Evolutionary conservation across 2,329 filamentous ascomycete species (phyloP), one percentile per base, ranked within the genome.

Genomic region (Colletotrichum filicis): DNA sequence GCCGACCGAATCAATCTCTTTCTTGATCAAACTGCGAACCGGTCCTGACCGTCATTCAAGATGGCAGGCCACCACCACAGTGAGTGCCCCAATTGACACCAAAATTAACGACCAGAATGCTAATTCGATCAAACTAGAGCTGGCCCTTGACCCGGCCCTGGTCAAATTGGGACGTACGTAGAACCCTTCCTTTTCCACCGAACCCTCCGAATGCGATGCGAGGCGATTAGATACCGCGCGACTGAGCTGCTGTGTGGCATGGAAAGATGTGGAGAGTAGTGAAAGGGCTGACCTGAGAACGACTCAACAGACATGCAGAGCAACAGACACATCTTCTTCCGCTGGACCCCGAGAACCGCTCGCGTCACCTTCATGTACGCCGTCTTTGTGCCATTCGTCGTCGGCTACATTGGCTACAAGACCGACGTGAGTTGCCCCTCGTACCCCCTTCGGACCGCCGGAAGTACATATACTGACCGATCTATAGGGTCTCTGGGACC

Each of bases 311-410:
- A 93, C 82, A 94, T 98, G 91, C 91, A 89, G 80, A 87, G 90
- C 80, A 95, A 94, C 87, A 93, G 97, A 77, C 93, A 95, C 90
- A 95, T 95, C 86, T 98, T 94, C 90, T 99, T 98, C 90, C 91
- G 95, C 83, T 98, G 95, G 94, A 98, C 93, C 46, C 90, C 91
- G 65, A 89, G 93, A 79, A 97, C 95, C 58, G 95, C 94, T 35
- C 91, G 90, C 85, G 84, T 98, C 79, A 92, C 92, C 5, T 91
- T 98, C 81, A 87, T 92, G 76, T 98, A 96, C 83, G 89, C 93
- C 71, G 85, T 92, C 42, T 85, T 92, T 66, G 89, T 98, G 56
- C 97, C 97, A 8, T 83, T 85, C 53, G 86, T 93, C 70, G 78
- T 97, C 76, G 92, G 92, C 59, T 92, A 92, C 80, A 80, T 94